Evolutionary conservation across 2,329 filamentous ascomycete genomes (phyloP).

Genomic region (Cercospora beticola): DNA sequence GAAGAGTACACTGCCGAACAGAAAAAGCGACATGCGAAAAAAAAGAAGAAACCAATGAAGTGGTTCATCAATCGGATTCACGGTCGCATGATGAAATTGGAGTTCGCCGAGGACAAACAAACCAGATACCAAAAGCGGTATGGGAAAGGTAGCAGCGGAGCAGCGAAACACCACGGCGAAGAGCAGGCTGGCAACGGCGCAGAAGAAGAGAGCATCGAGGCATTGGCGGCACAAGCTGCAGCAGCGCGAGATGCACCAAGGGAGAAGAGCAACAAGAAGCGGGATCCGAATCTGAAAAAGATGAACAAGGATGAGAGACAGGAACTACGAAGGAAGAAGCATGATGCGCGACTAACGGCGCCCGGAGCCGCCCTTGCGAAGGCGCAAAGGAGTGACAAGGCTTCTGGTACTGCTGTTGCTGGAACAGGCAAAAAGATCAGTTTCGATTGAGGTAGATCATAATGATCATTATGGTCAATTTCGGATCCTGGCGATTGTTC

Average conservation of each 20-base stretch:
- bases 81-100: conserved; percentile 78
- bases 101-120: conserved; percentile 90
- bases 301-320: conserved; percentile 36
- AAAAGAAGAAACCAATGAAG: conserved; percentile 51
- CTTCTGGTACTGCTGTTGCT: conserved; percentile 78
- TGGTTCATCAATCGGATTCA: conserved; percentile 85
- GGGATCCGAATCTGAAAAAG: conserved; percentile 33
- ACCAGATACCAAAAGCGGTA: conserved; percentile 91
- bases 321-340: conserved; percentile 39
- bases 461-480: background rate
- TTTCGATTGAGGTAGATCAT: conserved; percentile 56
- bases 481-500: background rate
- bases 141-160: conserved; percentile 58
- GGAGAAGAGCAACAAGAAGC: conserved; percentile 30
- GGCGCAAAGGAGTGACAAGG: conserved; percentile 51
- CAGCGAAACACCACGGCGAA: conserved; percentile 14
- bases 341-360: conserved; percentile 47
- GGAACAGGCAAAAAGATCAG: conserved; percentile 76
- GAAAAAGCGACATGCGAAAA: conserved; percentile 37
- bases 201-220: conserved; percentile 22
- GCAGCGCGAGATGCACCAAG: conserved; percentile 24
- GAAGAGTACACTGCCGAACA: conserved; percentile 41
- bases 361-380: conserved; percentile 47
- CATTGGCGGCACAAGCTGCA: conserved; percentile 20
- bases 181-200: conserved; percentile 51